Evolutionary conservation across 768 basidiomycete species (phyloP).

Genomic region (Rhodotorula toruloides): DNA sequence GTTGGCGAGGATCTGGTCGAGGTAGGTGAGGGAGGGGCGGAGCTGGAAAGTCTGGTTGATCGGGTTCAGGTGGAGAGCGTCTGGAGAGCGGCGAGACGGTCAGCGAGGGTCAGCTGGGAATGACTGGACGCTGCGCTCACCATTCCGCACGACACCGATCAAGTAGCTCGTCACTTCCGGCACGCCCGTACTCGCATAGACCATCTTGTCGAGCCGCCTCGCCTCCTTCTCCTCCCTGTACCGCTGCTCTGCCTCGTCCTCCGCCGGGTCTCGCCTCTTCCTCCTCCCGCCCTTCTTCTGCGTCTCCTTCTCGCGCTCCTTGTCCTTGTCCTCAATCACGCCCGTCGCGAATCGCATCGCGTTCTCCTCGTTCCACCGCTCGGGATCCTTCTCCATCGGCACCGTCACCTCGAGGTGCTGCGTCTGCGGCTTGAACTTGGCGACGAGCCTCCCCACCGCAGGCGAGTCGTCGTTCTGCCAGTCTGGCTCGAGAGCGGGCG

Average conservation of each 20-base stretch:
- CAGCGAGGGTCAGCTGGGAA: not conserved
- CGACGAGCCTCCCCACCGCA: slow-evolving; percentile 18
- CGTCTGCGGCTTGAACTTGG: slow-evolving; percentile 41
- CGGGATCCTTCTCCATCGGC: slow-evolving; percentile 38
- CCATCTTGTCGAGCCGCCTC: slow-evolving; percentile 37
- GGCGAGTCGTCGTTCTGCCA: slow-evolving; percentile 22
- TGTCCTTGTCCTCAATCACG: slow-evolving; percentile 25
- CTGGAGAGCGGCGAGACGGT: slow-evolving; percentile 20
- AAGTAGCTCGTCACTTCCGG: slow-evolving; percentile 45
- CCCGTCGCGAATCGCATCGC: slow-evolving; percentile 38
- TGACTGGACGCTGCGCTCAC: slow-evolving; percentile 26
- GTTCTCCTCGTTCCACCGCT: slow-evolving; percentile 39
- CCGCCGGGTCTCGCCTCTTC: slow-evolving; percentile 12
- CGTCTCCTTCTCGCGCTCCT: slow-evolving; percentile 27
- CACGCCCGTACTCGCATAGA: slow-evolving; percentile 39
- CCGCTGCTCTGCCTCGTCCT: slow-evolving; percentile 17
- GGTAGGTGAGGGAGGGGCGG: slow-evolving; percentile 44
- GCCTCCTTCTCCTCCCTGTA: slow-evolving; percentile 26
- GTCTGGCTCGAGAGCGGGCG: slow-evolving; percentile 38
- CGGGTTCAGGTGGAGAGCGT: slow-evolving; percentile 44
- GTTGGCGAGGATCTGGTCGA: slow-evolving; percentile 42
- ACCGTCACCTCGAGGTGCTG: slow-evolving; percentile 42
- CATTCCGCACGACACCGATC: slow-evolving; percentile 43
- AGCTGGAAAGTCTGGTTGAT: slow-evolving; percentile 44
- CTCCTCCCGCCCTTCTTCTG: slow-evolving; percentile 31